Conservation (phyloP, 805 yeast genomes). For the Henningerozyma blattae region DNA sequence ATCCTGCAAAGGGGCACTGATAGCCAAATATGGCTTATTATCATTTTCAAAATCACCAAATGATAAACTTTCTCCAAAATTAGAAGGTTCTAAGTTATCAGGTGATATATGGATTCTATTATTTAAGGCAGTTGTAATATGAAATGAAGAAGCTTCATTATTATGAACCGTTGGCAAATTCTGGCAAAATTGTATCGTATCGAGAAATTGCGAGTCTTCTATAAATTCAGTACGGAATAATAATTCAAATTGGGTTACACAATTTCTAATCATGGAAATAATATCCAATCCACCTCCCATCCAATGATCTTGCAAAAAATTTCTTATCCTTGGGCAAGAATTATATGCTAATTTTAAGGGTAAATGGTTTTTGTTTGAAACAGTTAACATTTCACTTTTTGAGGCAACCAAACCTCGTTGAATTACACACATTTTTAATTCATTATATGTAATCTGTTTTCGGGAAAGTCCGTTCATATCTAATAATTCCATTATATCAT, state of each 20-base stretch:
- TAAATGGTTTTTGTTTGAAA: constrained; percentile 5
- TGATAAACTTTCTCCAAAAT: constrained; percentile 36
- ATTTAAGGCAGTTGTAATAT: too few species aligned
- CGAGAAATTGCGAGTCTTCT: too few species aligned
- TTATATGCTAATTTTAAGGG: constrained; percentile 8
- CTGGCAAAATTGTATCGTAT: too few species aligned
- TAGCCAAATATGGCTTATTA: constrained; percentile 31
- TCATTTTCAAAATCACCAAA: constrained; percentile 30
- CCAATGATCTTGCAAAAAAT: constrained; percentile 15
- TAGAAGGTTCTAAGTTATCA: constrained; percentile 7
- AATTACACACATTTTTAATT: constrained; percentile 39
- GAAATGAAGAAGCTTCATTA: too few species aligned
- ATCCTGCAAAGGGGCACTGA: constrained; percentile 40
- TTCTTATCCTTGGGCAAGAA: constrained; percentile 11
- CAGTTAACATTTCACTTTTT: constrained; percentile 30
- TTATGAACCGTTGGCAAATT: too few species aligned
- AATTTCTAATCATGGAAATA: constrained; percentile 10
- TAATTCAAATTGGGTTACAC: constrained; percentile 10
- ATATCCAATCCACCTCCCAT: constrained; percentile 18
- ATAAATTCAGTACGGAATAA: too few species aligned
- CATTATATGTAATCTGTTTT: constrained; percentile 20
- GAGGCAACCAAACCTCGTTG: constrained; percentile 42
- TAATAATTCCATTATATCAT: constrained; percentile 33
- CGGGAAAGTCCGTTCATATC: constrained; percentile 24
- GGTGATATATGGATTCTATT: neutral